Conservation (phyloP, 805 yeast genomes). For the Hanseniaspora vineae region DNA sequence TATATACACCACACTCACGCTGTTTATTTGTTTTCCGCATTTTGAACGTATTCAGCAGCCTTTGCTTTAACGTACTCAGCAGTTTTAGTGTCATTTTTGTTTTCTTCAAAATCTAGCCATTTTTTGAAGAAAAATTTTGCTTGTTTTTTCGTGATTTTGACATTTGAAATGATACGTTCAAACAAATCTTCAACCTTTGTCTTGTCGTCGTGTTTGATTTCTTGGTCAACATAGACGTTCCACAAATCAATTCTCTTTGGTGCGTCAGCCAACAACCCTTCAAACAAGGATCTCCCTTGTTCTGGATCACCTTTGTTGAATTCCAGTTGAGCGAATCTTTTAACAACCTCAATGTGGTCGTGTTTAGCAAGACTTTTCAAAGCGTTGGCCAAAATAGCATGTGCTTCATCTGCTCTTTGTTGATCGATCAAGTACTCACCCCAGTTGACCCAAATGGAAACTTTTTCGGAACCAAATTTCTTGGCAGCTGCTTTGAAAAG, state of each 20-base stretch:
- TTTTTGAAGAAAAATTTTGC: slow-evolving; percentile 91
- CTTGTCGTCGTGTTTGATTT: slow-evolving; percentile 56
- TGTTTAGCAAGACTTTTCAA: slow-evolving; percentile 58
- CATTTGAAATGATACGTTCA: slow-evolving; percentile 53
- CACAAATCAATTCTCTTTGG: slow-evolving; percentile 89
- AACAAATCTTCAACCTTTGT: slow-evolving; percentile 63
- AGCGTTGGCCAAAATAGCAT: slow-evolving; percentile 61
- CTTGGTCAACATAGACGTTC: slow-evolving; percentile 93
- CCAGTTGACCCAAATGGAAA: slow-evolving; percentile 69
- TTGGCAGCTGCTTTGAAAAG: slow-evolving; percentile 57
- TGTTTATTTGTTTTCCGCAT: slow-evolving; percentile 7
- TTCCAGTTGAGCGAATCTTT: slow-evolving; percentile 82
- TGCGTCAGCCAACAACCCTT: slow-evolving; percentile 79
- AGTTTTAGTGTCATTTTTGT: slow-evolving; percentile 50
- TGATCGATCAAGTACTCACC: slow-evolving; percentile 63
- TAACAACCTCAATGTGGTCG: slow-evolving; percentile 65
- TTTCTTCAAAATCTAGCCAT: slow-evolving; percentile 76
- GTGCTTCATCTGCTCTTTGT: slow-evolving; percentile 44
- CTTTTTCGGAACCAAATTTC: slow-evolving; percentile 60
- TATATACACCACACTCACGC: background rate
- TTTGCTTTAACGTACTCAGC: slow-evolving; percentile 80
- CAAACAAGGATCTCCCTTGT: slow-evolving; percentile 89
- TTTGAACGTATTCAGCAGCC: slow-evolving; percentile 65
- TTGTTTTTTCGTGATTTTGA: slow-evolving; percentile 68
- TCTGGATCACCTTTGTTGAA: slow-evolving; percentile 81